These are phyloP conservation scores for Adansonia rubrostipa DNA, from an alignment of 441 rosid genomes.

Conservation along the genomic window DNA sequence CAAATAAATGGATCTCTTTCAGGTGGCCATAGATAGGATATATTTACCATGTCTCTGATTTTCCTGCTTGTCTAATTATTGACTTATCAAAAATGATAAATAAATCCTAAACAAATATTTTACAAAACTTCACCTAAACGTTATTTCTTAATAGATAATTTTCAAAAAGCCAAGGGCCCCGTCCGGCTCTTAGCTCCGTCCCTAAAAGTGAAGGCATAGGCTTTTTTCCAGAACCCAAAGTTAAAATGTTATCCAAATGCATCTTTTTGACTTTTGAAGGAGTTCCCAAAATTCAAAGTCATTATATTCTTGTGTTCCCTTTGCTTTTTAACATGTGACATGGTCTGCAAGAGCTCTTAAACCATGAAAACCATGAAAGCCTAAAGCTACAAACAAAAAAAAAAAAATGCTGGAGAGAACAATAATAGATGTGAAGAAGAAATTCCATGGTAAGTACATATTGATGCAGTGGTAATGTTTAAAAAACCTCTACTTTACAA, in stretches of 20 bases:
- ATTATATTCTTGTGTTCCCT: not conserved
- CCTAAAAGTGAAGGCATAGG: too few species aligned
- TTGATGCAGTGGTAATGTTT: constrained; percentile 12
- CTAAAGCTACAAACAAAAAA: not conserved
- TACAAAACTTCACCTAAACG: too few species aligned
- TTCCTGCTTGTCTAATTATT: too few species aligned
- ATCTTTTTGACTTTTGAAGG: not conserved
- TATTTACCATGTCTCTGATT: too few species aligned
- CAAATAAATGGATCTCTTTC: too few species aligned
- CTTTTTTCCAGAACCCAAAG: not conserved
- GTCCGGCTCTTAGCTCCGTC: too few species aligned
- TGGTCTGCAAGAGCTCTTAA: not conserved
- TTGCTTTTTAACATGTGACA: not conserved
- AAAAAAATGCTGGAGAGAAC: not conserved
- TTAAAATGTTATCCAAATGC: not conserved
- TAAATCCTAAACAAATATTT: too few species aligned
- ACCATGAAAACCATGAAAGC: not conserved
- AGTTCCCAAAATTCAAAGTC: not conserved
- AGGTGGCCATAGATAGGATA: too few species aligned
- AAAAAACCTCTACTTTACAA: not conserved
- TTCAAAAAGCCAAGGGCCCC: too few species aligned
- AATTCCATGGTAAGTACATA: not conserved
- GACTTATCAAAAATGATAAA: too few species aligned
- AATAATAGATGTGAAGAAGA: not conserved
- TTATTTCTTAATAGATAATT: too few species aligned